These are phyloP conservation scores for Aspergillus tanneri DNA, from an alignment of 2,329 filamentous ascomycete species.

Conservation along the genomic window DNA sequence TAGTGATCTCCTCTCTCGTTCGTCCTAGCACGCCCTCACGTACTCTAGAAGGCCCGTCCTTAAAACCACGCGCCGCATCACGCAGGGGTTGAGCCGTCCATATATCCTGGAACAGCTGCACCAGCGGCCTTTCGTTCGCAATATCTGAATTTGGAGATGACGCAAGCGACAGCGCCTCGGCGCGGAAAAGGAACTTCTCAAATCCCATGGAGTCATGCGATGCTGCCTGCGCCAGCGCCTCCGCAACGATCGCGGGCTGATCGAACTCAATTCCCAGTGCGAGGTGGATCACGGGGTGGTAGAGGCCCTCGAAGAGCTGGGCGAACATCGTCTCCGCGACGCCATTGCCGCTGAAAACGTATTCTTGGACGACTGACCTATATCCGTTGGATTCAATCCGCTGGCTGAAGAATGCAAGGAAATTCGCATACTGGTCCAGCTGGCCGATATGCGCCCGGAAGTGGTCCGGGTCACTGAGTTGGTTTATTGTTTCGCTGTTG, in stretches of 20 bases:
- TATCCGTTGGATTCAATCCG: conserved; percentile 63
- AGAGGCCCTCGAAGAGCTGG: conserved; percentile 58
- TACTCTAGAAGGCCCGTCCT: background rate
- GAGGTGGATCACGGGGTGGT: conserved; percentile 79
- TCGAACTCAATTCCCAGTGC: conserved; percentile 76
- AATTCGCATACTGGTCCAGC: conserved; percentile 62
- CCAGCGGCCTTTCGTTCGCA: background rate
- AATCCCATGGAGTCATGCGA: conserved; percentile 52
- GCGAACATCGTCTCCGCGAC: conserved; percentile 63
- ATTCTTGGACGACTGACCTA: conserved; percentile 59
- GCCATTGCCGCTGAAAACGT: conserved; percentile 61
- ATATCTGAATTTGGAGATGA: background rate
- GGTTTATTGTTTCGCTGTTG: conserved; percentile 18
- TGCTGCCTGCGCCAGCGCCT: conserved; percentile 71
- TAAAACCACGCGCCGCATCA: background rate
- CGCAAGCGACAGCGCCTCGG: background rate
- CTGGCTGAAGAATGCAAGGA: conserved; percentile 66
- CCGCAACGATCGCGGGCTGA: conserved; percentile 72
- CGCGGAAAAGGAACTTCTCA: background rate
- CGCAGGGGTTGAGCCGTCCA: background rate
- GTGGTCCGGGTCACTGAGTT: conserved; percentile 15
- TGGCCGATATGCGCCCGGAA: conserved; percentile 52
- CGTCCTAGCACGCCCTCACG: background rate
- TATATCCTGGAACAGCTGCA: background rate
- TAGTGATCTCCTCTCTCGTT: background rate